Conservation (phyloP, 495 filamentous ascomycete genomes). For the Penicillium taxi region DNA sequence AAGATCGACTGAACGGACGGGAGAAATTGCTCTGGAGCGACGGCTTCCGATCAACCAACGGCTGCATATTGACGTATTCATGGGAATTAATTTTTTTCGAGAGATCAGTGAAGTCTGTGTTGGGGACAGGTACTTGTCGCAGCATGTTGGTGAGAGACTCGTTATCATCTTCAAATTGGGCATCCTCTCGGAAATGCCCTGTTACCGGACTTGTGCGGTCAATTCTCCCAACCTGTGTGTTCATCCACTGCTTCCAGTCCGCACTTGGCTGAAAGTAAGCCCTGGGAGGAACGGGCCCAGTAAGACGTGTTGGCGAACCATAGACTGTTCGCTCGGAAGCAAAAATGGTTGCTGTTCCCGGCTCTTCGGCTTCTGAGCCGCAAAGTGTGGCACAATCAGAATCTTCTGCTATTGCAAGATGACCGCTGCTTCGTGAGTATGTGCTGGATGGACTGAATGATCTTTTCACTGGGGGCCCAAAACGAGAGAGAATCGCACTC, state of each 20-base stretch:
- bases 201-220: constrained; percentile 23
- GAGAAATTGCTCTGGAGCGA: constrained; percentile 29
- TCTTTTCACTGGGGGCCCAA: not conserved
- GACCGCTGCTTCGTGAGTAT: constrained; percentile 49
- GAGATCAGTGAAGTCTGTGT: not conserved
- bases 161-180: constrained; percentile 49
- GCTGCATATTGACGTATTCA: not conserved
- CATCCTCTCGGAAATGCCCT: constrained; percentile 52
- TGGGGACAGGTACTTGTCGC: constrained; percentile 3
- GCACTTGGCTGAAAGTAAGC: constrained; percentile 19
- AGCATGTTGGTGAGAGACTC: constrained; percentile 12
- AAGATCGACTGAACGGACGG: constrained; percentile 28
- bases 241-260: constrained; percentile 46
- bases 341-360: constrained; percentile 40
- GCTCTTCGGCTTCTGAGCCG: constrained; percentile 15
- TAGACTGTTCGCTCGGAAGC: constrained; percentile 33
- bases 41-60: constrained; percentile 6
- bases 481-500: constrained; percentile 15
- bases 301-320: constrained; percentile 21
- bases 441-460: constrained; percentile 35
- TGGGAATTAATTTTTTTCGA: not conserved
- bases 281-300: constrained; percentile 1
- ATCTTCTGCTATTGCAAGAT: constrained; percentile 26
- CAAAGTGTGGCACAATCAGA: constrained; percentile 4
- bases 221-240: constrained; percentile 34